Evolutionary conservation across 768 basidiomycete species (phyloP), one percentile per base, ranked within the genome.

Genomic region (Rhizopogon vinicolor): DNA sequence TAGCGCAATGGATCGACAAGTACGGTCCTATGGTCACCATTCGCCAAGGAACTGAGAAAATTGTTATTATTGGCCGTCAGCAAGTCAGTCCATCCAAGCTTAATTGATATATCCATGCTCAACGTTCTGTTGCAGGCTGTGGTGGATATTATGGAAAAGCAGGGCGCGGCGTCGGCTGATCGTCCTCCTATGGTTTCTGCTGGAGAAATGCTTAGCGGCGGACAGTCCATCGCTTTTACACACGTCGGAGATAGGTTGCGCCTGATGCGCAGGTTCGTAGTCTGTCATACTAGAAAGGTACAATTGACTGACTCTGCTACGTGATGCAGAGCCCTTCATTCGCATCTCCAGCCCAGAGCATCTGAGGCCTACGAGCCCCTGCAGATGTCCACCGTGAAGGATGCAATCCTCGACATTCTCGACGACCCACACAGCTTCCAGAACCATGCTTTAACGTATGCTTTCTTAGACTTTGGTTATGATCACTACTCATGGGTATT

Each of bases 141-240:
- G 0, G 71, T 81, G 1, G 81, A 84, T 2, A 78, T 84, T 51
- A 79, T 85, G 81, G 82, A 85, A 62, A 78, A 78, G 56, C 80
- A 83, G 59, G 82, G 82, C 0, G 75, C 76, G 1, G 58, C 66
- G 0, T 64, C 77, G 12, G 76, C 69, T 1, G 83, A 83, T 62
- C 65, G 81, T 50, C 82, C 82, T 3, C 60, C 65, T 1, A 74
- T 67, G 22, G 78, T 83, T 29, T 73, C 82, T 1, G 81, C 78
- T 0, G 82, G 82, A 0, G 79, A 83, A 54, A 74, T 79, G 0
- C 66, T 83, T 0, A 75, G 74, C 1, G 78, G 82, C 7, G 82
- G 82, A 0, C 79, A 83, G 76, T 63, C 82, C 28, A 66, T 79
- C 14, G 44, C 83, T 18, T 67, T 80, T 14, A 78, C 77, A 5